Base-by-base conservation (phyloP, 2,329 filamentous ascomycete genomes). In the Thielaviopsis musarum region DNA sequence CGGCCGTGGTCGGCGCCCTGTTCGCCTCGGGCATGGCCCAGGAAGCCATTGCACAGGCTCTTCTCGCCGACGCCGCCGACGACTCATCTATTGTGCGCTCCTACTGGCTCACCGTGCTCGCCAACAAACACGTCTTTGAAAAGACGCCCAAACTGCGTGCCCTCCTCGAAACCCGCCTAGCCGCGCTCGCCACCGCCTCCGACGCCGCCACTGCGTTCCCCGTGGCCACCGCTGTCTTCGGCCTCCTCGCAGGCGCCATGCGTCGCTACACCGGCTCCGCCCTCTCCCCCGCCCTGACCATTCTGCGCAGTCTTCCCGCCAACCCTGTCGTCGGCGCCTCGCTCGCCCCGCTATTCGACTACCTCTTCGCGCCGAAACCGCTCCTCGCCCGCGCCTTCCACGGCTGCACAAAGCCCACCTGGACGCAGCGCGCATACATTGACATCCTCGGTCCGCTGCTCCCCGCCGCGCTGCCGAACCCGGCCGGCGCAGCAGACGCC, bases 391-490 rank as follows among this genome's bases (percentile, higher is more conserved):
- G 72, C 54, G 71, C 73, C 4, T 71, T 70, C 62, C 75, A 74
- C 59, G 74, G 74, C 3, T 63, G 73, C 1, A 67, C 75, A 34
- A 75, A 73, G 63, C 72, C 72, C 3, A 68, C 79, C 1, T 75
- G 73, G 72, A 67, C 71, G 61, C 77, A 80, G 61, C 77, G 76
- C 66, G 67, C 74, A 1, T 79, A 78, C 65, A 69, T 73, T 54
- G 70, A 75, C 55, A 66, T 78, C 7, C 71, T 72, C 24, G 72
- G 72, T 63, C 74, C 75, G 3, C 71, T 79, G 66, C 68, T 79
- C 3, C 65, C 68, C 15, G 66, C 67, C 2, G 77, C 77, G 9
- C 70, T 74, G 45, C 71, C 72, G 1, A 61, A 54, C n/a, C 59
- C 63, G 57, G 26, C 65, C 17, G 62, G 66, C 34, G 62, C 65